Conservation (phyloP, 2,329 filamentous ascomycete genomes). For the Tolypocladium pustulatum region DNA sequence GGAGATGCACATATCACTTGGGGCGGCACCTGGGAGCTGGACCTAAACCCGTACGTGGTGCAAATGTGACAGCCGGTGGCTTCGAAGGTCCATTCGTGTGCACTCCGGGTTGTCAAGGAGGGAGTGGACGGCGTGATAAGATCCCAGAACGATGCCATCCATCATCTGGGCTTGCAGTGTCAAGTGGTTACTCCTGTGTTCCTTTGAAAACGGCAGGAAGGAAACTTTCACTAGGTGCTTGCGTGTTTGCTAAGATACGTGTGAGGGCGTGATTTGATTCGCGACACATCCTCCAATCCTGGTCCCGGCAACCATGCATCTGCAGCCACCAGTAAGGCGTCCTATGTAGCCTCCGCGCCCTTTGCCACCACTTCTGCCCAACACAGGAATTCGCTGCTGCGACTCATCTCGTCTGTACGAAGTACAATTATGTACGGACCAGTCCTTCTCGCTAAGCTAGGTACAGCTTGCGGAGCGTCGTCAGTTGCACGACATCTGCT, state of each 20-base stretch:
- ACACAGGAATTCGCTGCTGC: background rate
- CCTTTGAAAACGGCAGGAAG: no score
- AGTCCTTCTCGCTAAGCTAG: background rate
- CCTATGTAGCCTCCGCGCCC: background rate
- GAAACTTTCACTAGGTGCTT: background rate
- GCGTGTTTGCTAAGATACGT: background rate
- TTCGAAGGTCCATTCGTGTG: no score
- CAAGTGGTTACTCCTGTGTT: no score
- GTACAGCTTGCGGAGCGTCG: background rate
- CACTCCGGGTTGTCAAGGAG: no score
- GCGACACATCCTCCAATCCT: background rate
- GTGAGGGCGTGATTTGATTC: conserved; percentile 4
- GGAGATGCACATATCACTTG: no score
- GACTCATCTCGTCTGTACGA: background rate
- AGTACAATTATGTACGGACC: no score
- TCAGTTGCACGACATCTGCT: background rate
- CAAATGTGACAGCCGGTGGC: no score
- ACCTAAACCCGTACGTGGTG: no score
- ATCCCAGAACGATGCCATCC: no score
- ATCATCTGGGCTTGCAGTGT: no score
- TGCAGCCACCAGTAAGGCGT: background rate
- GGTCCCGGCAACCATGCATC: background rate
- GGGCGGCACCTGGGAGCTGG: no score
- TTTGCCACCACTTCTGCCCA: background rate
- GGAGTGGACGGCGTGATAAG: no score